Conservation (phyloP, 1,284 basidiomycete genomes). For the Rhodotorula sp. region DNA sequence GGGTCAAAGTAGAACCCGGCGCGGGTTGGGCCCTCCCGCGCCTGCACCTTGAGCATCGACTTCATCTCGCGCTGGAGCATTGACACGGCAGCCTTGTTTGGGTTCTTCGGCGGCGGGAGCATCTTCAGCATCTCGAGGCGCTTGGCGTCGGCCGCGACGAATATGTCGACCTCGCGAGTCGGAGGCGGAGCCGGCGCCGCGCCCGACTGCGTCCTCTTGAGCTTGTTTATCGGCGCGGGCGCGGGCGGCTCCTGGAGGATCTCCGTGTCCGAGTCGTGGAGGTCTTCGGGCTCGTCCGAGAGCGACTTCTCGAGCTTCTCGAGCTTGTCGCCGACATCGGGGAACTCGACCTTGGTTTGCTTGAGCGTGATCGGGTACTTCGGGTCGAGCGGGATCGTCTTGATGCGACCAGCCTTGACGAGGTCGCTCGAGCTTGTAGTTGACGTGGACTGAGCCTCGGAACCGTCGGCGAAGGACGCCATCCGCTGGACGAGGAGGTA, state of each 20-base stretch:
- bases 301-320: constrained; percentile 22
- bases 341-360: constrained; percentile 10
- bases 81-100: constrained; percentile 18
- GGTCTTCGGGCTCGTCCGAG: constrained; percentile 22
- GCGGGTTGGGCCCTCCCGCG: constrained; percentile 20
- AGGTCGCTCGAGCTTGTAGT: background rate
- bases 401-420: constrained; percentile 1
- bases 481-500: constrained; percentile 23
- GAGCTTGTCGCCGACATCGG: constrained; percentile 38
- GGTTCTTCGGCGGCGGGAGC: constrained; percentile 35
- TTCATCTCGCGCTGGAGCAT: constrained; percentile 31
- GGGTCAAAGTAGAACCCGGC: constrained; percentile 41
- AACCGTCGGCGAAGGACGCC: background rate
- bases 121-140: constrained; percentile 28
- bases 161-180: constrained; percentile 8
- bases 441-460: background rate
- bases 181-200: background rate
- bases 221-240: background rate
- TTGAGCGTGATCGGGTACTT: constrained; percentile 23
- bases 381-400: constrained; percentile 31
- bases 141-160: constrained; percentile 23
- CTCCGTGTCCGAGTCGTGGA: constrained; percentile 35
- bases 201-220: constrained; percentile 3
- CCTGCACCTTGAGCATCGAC: constrained; percentile 31
- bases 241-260: constrained; percentile 21